phyloP scores from a whole-genome alignment of 2,329 filamentous ascomycete genomes.

The Apiospora aurea region DNA sequence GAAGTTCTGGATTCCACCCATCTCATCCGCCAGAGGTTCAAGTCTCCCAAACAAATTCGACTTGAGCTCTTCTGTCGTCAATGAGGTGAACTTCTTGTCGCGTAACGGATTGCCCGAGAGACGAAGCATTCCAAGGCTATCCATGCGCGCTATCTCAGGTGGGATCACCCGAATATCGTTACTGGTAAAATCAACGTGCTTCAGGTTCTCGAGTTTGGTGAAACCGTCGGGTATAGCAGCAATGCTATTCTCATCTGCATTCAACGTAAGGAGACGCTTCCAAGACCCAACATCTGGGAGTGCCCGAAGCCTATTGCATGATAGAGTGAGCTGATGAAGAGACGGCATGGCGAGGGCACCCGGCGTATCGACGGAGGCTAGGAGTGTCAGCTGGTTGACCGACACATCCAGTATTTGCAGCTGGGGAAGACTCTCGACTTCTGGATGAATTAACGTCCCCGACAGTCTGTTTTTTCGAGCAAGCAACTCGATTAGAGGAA shows the following conservation, averaged over 20 bases:
- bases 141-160: conserved; percentile 80
- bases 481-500: conserved; percentile 77
- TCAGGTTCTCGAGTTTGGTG: conserved; percentile 69
- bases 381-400: conserved; percentile 72
- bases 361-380: conserved; percentile 49
- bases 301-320: conserved; percentile 77
- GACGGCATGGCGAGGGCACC: conserved; percentile 69
- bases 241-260: conserved; percentile 84
- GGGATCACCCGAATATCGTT: conserved; percentile 84
- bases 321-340: conserved; percentile 77
- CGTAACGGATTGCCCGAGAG: conserved; percentile 89
- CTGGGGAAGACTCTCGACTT: conserved; percentile 63
- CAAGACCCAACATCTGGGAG: conserved; percentile 80
- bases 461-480: conserved; percentile 80
- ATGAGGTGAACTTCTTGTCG: conserved; percentile 84
- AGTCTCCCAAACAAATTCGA: conserved; percentile 72
- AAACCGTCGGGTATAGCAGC: conserved; percentile 79
- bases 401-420: conserved; percentile 82
- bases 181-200: conserved; percentile 81
- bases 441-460: conserved; percentile 73
- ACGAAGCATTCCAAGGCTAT: conserved; percentile 74
- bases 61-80: conserved; percentile 84
- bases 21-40: conserved; percentile 56
- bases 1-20: conserved; percentile 34
- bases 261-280: conserved; percentile 74